These are phyloP conservation scores for Penicillium sp. DNA, from an alignment of 2,329 filamentous ascomycete species.

Conservation along the genomic window DNA sequence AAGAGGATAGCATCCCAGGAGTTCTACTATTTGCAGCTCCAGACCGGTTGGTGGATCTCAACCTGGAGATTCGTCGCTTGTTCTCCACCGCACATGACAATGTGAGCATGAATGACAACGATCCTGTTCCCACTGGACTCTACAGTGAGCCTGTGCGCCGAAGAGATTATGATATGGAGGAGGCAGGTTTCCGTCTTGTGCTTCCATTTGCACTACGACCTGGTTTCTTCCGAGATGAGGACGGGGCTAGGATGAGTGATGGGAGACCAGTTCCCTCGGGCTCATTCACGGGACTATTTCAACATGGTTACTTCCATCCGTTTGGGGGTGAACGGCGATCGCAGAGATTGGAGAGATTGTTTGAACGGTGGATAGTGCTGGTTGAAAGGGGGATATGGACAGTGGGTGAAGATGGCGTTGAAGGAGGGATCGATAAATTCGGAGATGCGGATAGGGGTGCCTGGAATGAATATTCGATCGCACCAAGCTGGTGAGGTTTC, in stretches of 20 bases:
- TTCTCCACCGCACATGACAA: background rate
- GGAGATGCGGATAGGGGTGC: conserved; percentile 10
- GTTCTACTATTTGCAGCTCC: background rate
- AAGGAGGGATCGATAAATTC: conserved; percentile 15
- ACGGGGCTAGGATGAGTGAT: background rate
- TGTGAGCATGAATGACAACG: background rate
- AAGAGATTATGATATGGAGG: background rate
- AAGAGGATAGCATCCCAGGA: background rate
- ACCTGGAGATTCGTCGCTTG: background rate
- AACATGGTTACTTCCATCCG: background rate
- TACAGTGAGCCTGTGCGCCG: background rate
- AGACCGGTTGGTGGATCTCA: background rate
- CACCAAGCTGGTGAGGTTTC: conserved; percentile 1
- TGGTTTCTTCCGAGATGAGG: background rate
- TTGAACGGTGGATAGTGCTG: conserved; percentile 11
- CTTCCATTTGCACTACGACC: conserved; percentile 1
- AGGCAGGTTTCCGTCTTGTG: background rate
- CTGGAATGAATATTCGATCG: conserved; percentile 15
- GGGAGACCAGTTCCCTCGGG: background rate
- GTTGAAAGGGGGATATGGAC: conserved; percentile 17
- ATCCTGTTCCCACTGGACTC: background rate
- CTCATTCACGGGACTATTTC: background rate
- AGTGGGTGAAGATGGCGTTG: conserved; percentile 15
- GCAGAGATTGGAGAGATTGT: conserved; percentile 15
- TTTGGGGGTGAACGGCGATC: conserved; percentile 10